Conservation (phyloP, 371 early-diverging fungal species). For the Rhizopus stolonifer region DNA sequence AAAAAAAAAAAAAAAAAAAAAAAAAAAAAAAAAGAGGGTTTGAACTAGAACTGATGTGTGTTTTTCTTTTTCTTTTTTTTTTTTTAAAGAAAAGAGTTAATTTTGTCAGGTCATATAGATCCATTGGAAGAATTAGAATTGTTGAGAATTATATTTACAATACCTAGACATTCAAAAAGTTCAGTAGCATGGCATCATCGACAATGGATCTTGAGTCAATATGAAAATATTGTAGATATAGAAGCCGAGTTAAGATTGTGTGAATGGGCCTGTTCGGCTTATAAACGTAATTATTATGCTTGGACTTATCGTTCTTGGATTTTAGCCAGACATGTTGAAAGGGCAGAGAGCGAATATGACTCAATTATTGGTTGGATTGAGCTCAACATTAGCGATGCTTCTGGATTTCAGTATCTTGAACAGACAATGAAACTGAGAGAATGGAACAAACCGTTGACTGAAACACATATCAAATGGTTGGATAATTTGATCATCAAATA, state of each 20-base stretch:
- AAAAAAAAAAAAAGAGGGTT: no score
- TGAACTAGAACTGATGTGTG: no score
- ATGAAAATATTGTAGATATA: constrained; percentile 15
- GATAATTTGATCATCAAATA: constrained; percentile 37
- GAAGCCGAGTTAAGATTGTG: constrained; percentile 43
- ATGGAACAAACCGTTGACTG: neutral
- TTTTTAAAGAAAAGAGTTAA: constrained; percentile 52
- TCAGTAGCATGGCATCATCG: constrained; percentile 59
- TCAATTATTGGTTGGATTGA: constrained; percentile 38
- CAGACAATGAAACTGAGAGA: constrained; percentile 24
- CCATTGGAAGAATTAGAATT: constrained; percentile 37
- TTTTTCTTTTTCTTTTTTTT: no score
- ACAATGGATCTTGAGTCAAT: constrained; percentile 23
- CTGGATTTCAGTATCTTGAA: constrained; percentile 55
- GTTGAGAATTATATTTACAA: constrained; percentile 49
- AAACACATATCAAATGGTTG: constrained; percentile 33
- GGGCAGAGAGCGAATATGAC: constrained; percentile 26
- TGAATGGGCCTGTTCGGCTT: constrained; percentile 32
- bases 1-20: no score
- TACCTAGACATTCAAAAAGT: constrained; percentile 58
- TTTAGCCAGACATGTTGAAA: constrained; percentile 7
- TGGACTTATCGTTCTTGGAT: constrained; percentile 59
- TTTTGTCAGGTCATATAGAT: constrained; percentile 26
- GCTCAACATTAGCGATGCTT: constrained; percentile 57
- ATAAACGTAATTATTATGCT: constrained; percentile 59